Base-by-base conservation (phyloP, 164 flowering plant genomes). In the Annona cherimola region DNA sequence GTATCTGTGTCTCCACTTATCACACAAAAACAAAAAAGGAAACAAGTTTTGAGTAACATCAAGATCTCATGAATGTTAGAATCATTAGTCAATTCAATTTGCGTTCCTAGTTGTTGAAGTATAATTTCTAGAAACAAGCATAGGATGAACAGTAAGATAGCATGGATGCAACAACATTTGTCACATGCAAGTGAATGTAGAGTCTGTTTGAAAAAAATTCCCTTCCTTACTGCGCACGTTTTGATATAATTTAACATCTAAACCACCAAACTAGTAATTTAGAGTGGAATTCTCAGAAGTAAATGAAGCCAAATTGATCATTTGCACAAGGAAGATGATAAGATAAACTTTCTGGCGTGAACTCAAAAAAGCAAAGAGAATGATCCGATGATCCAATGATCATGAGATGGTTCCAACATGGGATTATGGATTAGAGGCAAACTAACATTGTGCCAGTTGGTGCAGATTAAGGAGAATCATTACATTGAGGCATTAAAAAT, bases 1-100 rank as follows among this genome's bases (percentile, higher is more conserved):
- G 99, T 82, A 86, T 95, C 99, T 19, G 97, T 90, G 74, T 95
- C 96, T 68, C 98, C 99, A 84, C 99, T 93, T 88, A 62, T 26
- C 67, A 76, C 63, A 74, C 20, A 8, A 71, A 69, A 73, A n/a
- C 19, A 42, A 42, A 42, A 77, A 26, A 26, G 35, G 35, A 26
- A 26, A 26, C 35, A 26, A 26, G 35, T 26, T 26, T 44, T 40
- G 16, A 41, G 45, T 41, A 59, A 45, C 39, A 65, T 70, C 45
- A 42, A 45, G 6, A 50, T 59, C 42, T 16, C 19, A 39, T 26
- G 14, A 50, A 45, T 45, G 9, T 4, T 8, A 1, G 50, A 45
- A 16, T 50, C 57, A 50, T 50, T 50, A 6, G 18, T 1, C 57
- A 50, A 11, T 50, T 50, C 57, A 50, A 12, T 12, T 50, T 11